Base-by-base conservation (phyloP, 345 rosid species). In the Microthlaspi erraticum region DNA sequence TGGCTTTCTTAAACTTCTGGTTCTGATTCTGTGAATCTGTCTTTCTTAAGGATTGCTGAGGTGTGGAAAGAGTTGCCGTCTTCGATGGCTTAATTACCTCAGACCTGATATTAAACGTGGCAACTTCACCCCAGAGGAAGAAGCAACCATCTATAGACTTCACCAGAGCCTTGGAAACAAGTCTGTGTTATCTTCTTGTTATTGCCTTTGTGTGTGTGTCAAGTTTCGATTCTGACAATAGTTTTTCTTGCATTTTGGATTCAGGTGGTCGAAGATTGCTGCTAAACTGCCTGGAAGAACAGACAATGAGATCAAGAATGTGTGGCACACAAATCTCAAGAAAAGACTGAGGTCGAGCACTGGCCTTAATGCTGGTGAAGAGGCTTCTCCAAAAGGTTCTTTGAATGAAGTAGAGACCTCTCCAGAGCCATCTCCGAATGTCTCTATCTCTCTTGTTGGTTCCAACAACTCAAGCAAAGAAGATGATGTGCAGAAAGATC, bases 241-340 rank as follows among this genome's bases (percentile, higher is more conserved):
- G 9, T 0, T 59, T 59, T 32, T n/a, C 34, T 16, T 16, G 8
- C 32, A 58, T 59, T 59, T 59, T 57, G 14, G 41, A 31, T 51
- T 55, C 74, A 83, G 87, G 74, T 83, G 87, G 87, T 79, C 87
- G 2, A 79, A 83, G 64, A 83, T 83, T 57, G 87, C 87, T 39
- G 77, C 81, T 11, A 57, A 65, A 41, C 74, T 83, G 1, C 84
- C 87, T 0, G 84, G 87, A 20, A 41, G 84, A 57, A 83, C 86
- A 6, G 86, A 83, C 48, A 83, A 83, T n/a, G 86, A 83, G 76
- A 83, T 83, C 50, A 83, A 81, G 76, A 83, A 83, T 46, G 80
- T 81, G n/a, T 83, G 87, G 87, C 81, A 83, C 17, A 83, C 87
- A 0, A 78, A 81, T 68, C 73, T 83, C 57, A 83, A 79, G 82